Evolutionary conservation across 148 eudicot genomes (phyloP), one percentile per base, ranked within the genome.

Genomic region (Camellia sinensis): DNA sequence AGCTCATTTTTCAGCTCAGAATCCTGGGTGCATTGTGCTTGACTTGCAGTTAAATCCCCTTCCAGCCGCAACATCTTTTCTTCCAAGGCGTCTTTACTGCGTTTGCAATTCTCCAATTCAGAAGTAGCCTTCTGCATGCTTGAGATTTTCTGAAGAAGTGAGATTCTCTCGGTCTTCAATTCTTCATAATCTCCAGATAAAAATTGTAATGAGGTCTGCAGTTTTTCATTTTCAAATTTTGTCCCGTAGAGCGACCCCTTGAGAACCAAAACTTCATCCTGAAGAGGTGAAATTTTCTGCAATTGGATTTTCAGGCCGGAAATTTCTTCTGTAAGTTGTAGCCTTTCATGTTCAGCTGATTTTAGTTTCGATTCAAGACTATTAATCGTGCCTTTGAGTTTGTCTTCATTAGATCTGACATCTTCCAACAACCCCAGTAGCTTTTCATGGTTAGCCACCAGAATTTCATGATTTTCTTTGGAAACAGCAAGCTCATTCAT

Each of bases 1-100:
- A 91, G 89, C 82, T 91, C 95, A 87, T 89, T 83, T 86, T 84
- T 91, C 56, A 91, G 79, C 88, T 90, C 89, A 54, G 91, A 89
- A 75, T 88, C 89, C 82, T 87, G 86, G 21, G 86, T 80, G 78
- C 84, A 88, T 56, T 83, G 64, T 72, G 85, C 91, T 84, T 90
- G 91, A 81, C 81, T 88, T 61, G 90, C 92, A 65, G 80, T 84
- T 74, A 91, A 81, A 82, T 91, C 95, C 10, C 92, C 91, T 78
- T 91, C 87, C 75, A 91, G 81, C 69, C 90, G 87, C 71, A 88
- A 50, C 78, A 89, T 50, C 77, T 91, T 88, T 82, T 91, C 95
- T 79, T 91, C 88, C 62, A 90, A 80, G 41, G 87, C 81, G 74
- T 76, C 62, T 82, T 74, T 88, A 80, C 80, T 81, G 63, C 69